Base-by-base conservation (phyloP, 129 eudicot genomes). In the Tagetes erecta region DNA sequence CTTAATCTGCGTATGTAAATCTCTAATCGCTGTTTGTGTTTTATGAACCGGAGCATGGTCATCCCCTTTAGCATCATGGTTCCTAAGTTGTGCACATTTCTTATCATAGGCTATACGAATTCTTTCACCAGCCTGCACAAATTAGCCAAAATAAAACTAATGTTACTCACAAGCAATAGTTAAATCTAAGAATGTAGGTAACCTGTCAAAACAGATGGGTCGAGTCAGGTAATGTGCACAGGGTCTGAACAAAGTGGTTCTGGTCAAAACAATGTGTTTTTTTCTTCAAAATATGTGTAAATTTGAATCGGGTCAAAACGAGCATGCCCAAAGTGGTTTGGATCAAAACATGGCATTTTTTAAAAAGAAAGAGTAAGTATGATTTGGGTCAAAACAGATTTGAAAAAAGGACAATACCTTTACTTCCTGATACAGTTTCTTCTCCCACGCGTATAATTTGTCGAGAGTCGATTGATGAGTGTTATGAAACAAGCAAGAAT, bases 341-440 rank as follows among this genome's bases (percentile, higher is more conserved):
- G 27, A 0, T 20, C 27, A 20, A 20, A 20, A 20, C 27, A 20
- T 20, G 27, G 27, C 27, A 20, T 20, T 20, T 20, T 20, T 20
- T 20, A 20, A 20, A 20, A 20, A 20, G 27, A 20, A 20, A 20
- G 27, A 0, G 0, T 20, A 20, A 20, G 27, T 20, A 20, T 20
- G 27, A 20, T 20, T 57, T 37, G 13, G n/a, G 52, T 47, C 14
- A 47, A 47, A 47, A 47, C 3, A 11, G 13, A 37, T 31, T 57
- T 57, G 3, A 55, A 6, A 45, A 5, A 5, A 6, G 49, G 38
- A 64, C 8, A 78, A 64, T 86, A 94, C 99, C 97, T 94, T 86
- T 67, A 94, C 99, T 91, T 94, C 94, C 74, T 91, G 87, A 80
- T 94, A 94, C 11, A 94, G 92, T 82, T 91, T 91, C 72, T 94